These are phyloP conservation scores for Aureobasidium vineae DNA, from an alignment of 2,329 filamentous ascomycete species.

Conservation along the genomic window DNA sequence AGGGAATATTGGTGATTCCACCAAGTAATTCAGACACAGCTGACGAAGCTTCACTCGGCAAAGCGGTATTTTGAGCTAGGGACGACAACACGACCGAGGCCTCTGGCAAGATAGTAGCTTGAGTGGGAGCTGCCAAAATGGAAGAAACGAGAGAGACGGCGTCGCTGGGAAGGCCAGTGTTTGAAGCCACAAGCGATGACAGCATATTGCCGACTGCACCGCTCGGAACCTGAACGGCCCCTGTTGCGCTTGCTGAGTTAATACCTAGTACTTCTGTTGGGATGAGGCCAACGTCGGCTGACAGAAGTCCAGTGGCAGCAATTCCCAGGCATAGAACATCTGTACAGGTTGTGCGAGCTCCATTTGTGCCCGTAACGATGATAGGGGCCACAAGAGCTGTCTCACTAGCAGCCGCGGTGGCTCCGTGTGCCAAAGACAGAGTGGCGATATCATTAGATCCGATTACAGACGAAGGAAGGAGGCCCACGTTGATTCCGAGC, in stretches of 20 bases:
- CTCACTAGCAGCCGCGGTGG: neutral
- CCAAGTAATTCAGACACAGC: neutral
- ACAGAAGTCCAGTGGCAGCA: neutral
- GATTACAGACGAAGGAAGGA: slow-evolving; percentile 1
- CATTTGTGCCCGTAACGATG: neutral
- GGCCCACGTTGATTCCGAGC: neutral
- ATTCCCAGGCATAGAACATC: slow-evolving; percentile 7
- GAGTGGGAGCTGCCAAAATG: neutral
- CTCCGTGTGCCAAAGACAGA: neutral
- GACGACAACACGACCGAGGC: neutral
- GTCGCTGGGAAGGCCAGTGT: neutral
- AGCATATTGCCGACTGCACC: neutral
- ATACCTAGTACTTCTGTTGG: neutral
- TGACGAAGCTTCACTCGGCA: neutral
- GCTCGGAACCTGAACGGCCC: neutral
- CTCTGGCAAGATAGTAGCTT: neutral
- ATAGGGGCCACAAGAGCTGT: neutral
- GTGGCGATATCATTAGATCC: neutral
- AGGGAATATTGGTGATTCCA: neutral
- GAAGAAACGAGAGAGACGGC: slow-evolving; percentile 1
- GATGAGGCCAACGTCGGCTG: neutral
- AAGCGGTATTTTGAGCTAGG: neutral
- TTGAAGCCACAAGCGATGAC: slow-evolving; percentile 3
- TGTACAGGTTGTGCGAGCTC: slow-evolving; percentile 1
- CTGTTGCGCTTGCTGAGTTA: neutral